Percentiles rank a stretch among this genome's conserved stretches.
Evolutionary conservation across 2,329 filamentous ascomycete species (phyloP).

Genomic region (Scortechinia acanthostroma): DNA sequence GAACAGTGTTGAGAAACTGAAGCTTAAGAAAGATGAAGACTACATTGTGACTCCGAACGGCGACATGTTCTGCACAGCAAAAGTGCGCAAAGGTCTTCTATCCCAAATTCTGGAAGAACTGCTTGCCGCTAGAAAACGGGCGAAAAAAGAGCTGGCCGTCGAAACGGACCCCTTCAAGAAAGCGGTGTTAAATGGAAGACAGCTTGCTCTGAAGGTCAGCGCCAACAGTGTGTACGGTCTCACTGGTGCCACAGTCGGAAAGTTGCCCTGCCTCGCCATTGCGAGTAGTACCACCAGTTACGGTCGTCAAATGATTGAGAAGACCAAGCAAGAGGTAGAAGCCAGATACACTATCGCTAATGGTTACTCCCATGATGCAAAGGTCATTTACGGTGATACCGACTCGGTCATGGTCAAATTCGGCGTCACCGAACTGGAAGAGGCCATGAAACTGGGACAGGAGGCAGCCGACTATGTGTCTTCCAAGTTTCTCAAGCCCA

Average conservation of each 20-base stretch:
- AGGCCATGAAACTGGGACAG: constrained; percentile 91
- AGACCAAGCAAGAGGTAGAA: constrained; percentile 93
- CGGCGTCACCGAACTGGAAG: constrained; percentile 75
- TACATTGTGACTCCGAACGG: constrained; percentile 95
- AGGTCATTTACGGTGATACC: constrained; percentile 97
- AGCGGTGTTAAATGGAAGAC: constrained; percentile 92
- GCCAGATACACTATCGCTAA: constrained; percentile 83
- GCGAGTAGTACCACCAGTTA: constrained; percentile 96
- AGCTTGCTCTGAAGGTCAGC: constrained; percentile 89
- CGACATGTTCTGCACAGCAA: constrained; percentile 82
- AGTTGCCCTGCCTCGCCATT: constrained; percentile 88
- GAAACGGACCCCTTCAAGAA: constrained; percentile 97
- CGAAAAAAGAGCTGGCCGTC: constrained; percentile 79
- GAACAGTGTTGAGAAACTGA: constrained; percentile 66
- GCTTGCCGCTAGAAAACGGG: constrained; percentile 83
- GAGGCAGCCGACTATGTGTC: constrained; percentile 87
- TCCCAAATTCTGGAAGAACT: constrained; percentile 95
- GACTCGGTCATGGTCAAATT: constrained; percentile 99
- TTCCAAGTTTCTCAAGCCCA: constrained; percentile 86
- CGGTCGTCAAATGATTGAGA: constrained; percentile 97
- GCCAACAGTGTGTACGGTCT: constrained; percentile 97
- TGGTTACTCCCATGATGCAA: constrained; percentile 86
- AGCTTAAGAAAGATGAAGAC: constrained; percentile 79
- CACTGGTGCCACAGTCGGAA: constrained; percentile 91
- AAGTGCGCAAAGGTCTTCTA: constrained; percentile 83